Evolutionary conservation across 1,139 yeast genomes (phyloP).

Genomic region (Candida sp.): DNA sequence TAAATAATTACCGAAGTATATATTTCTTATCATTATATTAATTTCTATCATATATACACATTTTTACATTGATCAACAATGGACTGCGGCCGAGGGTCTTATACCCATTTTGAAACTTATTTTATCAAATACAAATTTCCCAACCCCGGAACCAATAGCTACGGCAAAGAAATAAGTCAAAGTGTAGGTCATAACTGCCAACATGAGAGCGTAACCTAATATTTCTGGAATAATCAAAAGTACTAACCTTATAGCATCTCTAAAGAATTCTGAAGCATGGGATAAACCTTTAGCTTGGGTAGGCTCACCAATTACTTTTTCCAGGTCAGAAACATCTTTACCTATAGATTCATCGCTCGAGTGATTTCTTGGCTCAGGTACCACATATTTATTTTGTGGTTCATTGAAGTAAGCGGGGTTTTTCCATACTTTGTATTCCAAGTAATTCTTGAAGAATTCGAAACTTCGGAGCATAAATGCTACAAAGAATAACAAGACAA

Average conservation of each 20-base stretch:
- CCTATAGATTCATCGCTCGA: not conserved
- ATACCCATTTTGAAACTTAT: conserved; percentile 22
- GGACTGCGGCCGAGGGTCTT: conserved; percentile 11
- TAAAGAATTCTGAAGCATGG: conserved; percentile 25
- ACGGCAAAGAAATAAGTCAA: conserved; percentile 69
- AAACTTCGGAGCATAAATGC: conserved; percentile 59
- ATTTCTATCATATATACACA: no score
- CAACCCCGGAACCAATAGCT: conserved; percentile 62
- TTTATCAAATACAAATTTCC: conserved; percentile 66
- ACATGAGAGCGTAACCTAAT: conserved; percentile 69
- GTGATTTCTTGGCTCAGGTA: not conserved
- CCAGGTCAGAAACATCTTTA: not conserved
- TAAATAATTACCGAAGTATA: no score
- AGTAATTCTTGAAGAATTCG: conserved; percentile 54
- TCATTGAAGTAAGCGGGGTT: conserved; percentile 27
- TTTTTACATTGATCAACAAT: no score
- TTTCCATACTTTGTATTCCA: conserved; percentile 64
- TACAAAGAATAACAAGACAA: conserved; percentile 52
- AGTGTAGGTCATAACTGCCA: conserved; percentile 72
- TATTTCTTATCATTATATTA: no score
- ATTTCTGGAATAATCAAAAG: conserved; percentile 61
- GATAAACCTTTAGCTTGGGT: conserved; percentile 8
- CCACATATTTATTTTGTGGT: conserved; percentile 6
- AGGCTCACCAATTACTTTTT: not conserved
- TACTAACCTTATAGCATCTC: conserved; percentile 54